These are phyloP conservation scores for Kluyveromyces sp. DNA, from an alignment of 1,139 yeast genomes.

Conservation along the genomic window DNA sequence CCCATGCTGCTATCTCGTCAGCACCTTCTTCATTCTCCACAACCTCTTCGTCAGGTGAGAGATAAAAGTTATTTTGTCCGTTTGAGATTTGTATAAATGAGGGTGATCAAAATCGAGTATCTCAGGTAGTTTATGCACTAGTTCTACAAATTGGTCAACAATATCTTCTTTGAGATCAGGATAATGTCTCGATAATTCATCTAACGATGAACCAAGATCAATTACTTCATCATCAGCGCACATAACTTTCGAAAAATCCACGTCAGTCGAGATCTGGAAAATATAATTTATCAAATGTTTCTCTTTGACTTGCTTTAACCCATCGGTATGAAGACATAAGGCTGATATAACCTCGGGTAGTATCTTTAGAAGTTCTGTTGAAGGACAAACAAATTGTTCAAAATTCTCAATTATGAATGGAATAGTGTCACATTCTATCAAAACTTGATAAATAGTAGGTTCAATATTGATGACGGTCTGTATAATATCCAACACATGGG, in stretches of 20 bases:
- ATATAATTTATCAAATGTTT: slow-evolving; percentile 40
- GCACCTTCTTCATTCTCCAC: slow-evolving; percentile 35
- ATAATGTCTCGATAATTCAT: slow-evolving; percentile 79
- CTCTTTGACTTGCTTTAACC: slow-evolving; percentile 50
- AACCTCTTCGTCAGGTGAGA: slow-evolving; percentile 34
- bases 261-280: slow-evolving; percentile 44
- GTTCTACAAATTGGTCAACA: slow-evolving; percentile 39
- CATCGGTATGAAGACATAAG: slow-evolving; percentile 68
- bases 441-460: slow-evolving; percentile 79
- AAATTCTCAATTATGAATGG: slow-evolving; percentile 56
- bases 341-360: slow-evolving; percentile 81
- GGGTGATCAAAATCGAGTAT: slow-evolving; percentile 33
- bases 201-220: slow-evolving; percentile 61
- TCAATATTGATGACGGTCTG: slow-evolving; percentile 78
- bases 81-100: slow-evolving; percentile 37
- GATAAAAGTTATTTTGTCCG: slow-evolving; percentile 37
- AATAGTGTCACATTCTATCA: slow-evolving; percentile 71
- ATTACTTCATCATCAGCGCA: slow-evolving; percentile 43
- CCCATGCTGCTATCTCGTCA: slow-evolving; percentile 46
- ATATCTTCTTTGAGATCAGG: slow-evolving; percentile 60
- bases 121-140: slow-evolving; percentile 46
- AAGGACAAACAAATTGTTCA: slow-evolving; percentile 44
- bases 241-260: slow-evolving; percentile 43
- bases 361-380: slow-evolving; percentile 50
- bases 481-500: slow-evolving; percentile 59